Evolutionary conservation across 2,329 filamentous ascomycete species (phyloP).

Genomic region (Pyrenophora teres): DNA sequence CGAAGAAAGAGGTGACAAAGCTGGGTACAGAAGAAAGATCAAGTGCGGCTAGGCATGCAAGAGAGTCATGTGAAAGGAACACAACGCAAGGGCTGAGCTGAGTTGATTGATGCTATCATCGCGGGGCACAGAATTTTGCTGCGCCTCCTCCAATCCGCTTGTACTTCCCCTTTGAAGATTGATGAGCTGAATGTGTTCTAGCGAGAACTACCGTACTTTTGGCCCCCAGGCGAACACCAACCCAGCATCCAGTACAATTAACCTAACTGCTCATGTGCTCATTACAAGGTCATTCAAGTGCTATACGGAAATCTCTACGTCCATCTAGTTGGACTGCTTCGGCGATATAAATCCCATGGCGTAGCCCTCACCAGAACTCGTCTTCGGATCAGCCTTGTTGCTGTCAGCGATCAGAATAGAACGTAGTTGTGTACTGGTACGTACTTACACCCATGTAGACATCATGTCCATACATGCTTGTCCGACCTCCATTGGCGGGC

Average conservation of each 20-base stretch:
- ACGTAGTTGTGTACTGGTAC: slow-evolving; percentile 1
- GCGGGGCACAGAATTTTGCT: slow-evolving; percentile 17
- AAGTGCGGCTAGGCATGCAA: background rate
- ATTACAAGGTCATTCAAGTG: slow-evolving; percentile 1
- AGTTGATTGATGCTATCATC: slow-evolving; percentile 6
- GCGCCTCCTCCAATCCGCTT: slow-evolving; percentile 17
- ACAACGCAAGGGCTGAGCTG: slow-evolving; percentile 9
- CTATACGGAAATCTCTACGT: background rate
- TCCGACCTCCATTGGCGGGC: slow-evolving; percentile 25
- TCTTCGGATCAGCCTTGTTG: slow-evolving; percentile 33
- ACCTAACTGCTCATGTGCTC: background rate
- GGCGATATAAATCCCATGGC: slow-evolving; percentile 39
- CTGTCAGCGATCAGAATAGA: slow-evolving; percentile 14
- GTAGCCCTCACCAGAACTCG: slow-evolving; percentile 31
- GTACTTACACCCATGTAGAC: slow-evolving; percentile 49
- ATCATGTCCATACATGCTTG: slow-evolving; percentile 40
- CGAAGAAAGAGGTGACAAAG: background rate
- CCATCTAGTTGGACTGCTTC: slow-evolving; percentile 17
- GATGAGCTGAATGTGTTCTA: slow-evolving; percentile 6
- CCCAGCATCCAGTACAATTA: background rate
- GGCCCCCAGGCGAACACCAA: background rate
- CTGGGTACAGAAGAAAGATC: background rate
- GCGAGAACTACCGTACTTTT: background rate
- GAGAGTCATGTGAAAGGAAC: background rate
- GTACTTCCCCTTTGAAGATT: slow-evolving; percentile 3